phyloP scores from a whole-genome alignment of 2,329 filamentous ascomycete genomes.

The Neofusicoccum laricinum region DNA sequence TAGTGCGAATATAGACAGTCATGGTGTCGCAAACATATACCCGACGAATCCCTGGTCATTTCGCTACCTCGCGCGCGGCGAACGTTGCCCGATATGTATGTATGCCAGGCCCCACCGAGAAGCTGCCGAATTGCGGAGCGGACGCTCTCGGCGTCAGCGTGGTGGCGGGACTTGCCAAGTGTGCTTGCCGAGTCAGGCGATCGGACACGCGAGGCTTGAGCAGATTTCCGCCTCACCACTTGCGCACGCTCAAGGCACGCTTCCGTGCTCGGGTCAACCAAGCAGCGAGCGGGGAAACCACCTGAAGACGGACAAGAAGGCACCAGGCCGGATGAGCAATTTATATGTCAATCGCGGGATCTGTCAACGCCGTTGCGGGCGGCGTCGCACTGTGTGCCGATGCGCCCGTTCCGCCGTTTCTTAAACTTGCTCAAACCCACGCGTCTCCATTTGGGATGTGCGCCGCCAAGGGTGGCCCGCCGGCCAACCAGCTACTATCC shows the following conservation, averaged over 20 bases:
- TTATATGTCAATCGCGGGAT: not conserved
- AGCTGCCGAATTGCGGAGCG: slow-evolving; percentile 5
- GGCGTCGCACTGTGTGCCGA: too few species aligned
- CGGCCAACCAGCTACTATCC: not conserved
- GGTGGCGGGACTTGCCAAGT: not conserved
- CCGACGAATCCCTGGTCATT: not conserved
- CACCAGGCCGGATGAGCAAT: not conserved
- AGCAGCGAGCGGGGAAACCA: not conserved
- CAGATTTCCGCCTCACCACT: not conserved
- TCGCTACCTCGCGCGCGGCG: slow-evolving; percentile 3
- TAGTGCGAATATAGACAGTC: not conserved
- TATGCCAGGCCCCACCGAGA: not conserved
- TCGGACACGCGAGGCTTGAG: not conserved
- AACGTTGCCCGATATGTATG: not conserved
- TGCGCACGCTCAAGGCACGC: not conserved
- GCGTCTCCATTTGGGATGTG: slow-evolving; percentile 2
- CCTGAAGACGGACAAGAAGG: not conserved
- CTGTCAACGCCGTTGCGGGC: not conserved
- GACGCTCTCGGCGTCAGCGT: not conserved
- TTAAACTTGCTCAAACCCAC: slow-evolving; percentile 10
- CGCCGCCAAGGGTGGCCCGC: slow-evolving; percentile 1
- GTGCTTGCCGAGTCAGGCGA: not conserved
- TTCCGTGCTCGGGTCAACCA: not conserved
- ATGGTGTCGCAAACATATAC: not conserved
- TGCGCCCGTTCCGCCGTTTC: not conserved